phyloP scores from a whole-genome alignment of 805 yeast genomes.

The Ogataea chonburiensis region DNA sequence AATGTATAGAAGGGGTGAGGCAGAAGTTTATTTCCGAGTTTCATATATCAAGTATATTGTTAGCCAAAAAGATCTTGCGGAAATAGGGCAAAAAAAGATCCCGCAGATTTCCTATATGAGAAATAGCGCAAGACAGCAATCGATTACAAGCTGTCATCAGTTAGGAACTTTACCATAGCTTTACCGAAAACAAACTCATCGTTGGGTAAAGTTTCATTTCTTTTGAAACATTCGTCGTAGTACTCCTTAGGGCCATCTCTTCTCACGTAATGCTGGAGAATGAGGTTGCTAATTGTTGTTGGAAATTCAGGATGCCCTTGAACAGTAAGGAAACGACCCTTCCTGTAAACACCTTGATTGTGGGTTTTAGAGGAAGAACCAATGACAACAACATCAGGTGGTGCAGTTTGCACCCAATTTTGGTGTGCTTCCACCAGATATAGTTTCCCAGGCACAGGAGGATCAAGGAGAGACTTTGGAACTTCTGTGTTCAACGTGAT shows the following conservation, averaged over 20 bases:
- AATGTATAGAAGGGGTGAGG: no score
- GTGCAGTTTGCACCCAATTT: slow-evolving; percentile 12
- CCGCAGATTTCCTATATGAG: no score
- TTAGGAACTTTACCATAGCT: slow-evolving; percentile 9
- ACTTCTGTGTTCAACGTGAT: slow-evolving; percentile 40
- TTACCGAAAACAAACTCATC: slow-evolving; percentile 10
- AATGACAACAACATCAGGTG: slow-evolving; percentile 5
- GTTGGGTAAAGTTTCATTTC: slow-evolving; percentile 5
- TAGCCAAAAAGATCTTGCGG: no score
- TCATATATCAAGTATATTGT: no score
- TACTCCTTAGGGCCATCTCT: slow-evolving; percentile 5
- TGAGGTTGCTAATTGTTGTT: slow-evolving; percentile 29
- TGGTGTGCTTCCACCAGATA: slow-evolving; percentile 13
- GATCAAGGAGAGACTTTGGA: slow-evolving; percentile 7
- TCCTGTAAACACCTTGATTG: slow-evolving; percentile 65
- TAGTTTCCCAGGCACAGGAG: slow-evolving; percentile 4
- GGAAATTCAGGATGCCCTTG: slow-evolving; percentile 92
- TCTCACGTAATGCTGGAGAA: slow-evolving; percentile 9
- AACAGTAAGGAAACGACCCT: slow-evolving; percentile 55
- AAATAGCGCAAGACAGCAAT: no score
- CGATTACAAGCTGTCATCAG: slow-evolving; percentile 5
- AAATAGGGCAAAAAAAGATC: no score
- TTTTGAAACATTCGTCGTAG: slow-evolving; percentile 10
- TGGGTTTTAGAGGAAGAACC: slow-evolving; percentile 8
- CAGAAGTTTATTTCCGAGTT: no score